phyloP scores from a whole-genome alignment of 176 grass and related monocot species.

The Rhynchospora pubera region DNA sequence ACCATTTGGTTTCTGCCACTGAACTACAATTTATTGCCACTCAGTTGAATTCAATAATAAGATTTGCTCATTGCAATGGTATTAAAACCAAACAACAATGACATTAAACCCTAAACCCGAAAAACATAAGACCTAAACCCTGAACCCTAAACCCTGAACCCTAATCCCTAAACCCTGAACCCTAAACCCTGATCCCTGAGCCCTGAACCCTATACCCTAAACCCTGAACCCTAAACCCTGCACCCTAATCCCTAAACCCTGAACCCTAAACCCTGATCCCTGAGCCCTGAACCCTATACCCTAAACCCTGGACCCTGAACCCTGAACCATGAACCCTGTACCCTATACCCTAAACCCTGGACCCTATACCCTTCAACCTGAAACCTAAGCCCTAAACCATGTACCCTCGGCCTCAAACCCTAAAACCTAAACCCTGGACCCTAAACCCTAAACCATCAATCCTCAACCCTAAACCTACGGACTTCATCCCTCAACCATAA shows the following conservation, averaged over 20 bases:
- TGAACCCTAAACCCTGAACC: too few species aligned
- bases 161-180: neutral
- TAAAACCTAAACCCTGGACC: neutral
- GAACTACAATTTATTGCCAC: too few species aligned
- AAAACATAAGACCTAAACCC: too few species aligned
- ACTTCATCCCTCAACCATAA: neutral
- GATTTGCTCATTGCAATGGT: too few species aligned
- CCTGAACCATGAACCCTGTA: neutral
- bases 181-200: neutral
- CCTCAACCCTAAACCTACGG: neutral
- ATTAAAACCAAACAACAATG: too few species aligned
- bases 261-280: neutral
- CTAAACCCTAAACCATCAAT: neutral
- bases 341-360: neutral
- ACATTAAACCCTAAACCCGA: too few species aligned
- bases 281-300: neutral
- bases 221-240: neutral
- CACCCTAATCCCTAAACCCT: neutral
- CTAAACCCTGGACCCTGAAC: neutral
- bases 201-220: neutral
- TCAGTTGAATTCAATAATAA: too few species aligned
- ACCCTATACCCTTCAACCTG: neutral
- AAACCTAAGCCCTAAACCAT: neutral
- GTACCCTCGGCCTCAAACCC: neutral
- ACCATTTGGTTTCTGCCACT: too few species aligned